Conservation (phyloP, 2,329 filamentous ascomycete genomes). For the Colletotrichum echinochloae region DNA sequence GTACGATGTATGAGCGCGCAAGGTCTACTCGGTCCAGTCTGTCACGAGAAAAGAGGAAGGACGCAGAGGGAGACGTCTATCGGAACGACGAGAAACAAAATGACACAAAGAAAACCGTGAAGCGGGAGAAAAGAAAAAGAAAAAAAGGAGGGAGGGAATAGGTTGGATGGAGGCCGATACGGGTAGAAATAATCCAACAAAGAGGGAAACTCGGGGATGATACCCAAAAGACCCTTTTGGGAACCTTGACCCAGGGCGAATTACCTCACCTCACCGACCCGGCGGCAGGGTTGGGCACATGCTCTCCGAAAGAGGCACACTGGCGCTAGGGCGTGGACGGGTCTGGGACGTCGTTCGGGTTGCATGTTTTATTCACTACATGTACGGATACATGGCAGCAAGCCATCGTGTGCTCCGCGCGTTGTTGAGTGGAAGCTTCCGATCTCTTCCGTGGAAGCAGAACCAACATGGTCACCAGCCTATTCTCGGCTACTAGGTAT, state of each 20-base stretch:
- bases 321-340: constrained; percentile 11
- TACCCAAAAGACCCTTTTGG: constrained; percentile 41
- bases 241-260: constrained; percentile 32
- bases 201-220: constrained; percentile 38
- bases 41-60: background rate
- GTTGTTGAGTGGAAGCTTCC: constrained; percentile 1
- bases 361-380: background rate
- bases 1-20: background rate
- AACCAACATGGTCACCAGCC: background rate
- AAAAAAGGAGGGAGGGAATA: background rate
- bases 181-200: constrained; percentile 15
- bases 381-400: too few relatives aligned
- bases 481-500: background rate
- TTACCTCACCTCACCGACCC: constrained; percentile 40
- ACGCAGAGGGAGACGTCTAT: constrained; percentile 1
- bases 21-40: constrained; percentile 2
- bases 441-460: background rate
- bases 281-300: constrained; percentile 31
- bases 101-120: background rate
- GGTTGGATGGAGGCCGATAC: constrained; percentile 9
- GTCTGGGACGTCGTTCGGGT: background rate
- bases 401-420: background rate
- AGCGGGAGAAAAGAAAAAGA: background rate
- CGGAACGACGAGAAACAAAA: background rate
- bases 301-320: constrained; percentile 13